Base-by-base conservation (phyloP, 2,329 filamentous ascomycete species). In the Exophiala spinifera region DNA sequence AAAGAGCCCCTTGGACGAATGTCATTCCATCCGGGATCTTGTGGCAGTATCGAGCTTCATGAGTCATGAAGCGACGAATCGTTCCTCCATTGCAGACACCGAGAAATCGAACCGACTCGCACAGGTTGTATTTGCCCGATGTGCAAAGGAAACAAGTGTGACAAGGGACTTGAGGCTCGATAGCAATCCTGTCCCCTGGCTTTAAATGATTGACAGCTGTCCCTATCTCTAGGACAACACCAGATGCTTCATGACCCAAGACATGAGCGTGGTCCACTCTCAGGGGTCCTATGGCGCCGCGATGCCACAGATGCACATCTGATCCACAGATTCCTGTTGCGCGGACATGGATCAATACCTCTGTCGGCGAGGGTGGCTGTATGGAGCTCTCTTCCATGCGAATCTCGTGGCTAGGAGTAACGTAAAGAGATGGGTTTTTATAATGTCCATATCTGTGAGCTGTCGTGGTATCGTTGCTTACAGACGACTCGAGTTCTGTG, bases 31-130 rank as follows among this genome's bases (percentile, higher is more conserved):
- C 75, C 1, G 83, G 82, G 2, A 86, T 67, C 53, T 72, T 72
- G 69, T 83, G 79, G 34, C 81, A 68, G 76, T 79, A 85, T 64
- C 77, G 80, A 3, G 82, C 82, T 0, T 82, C 79, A 60, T 86
- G 83, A 17, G 78, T 73, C 63, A 83, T 83, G 70, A 81, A 85
- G 57, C 82, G 70, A 64, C 84, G 82, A 7, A 88, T 74, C 0
- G 79, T 82, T 5, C 83, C 84, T 51, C 76, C 70, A 61, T 84
- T 76, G 61, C 82, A 84, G 14, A 84, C 82, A 17, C 82, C 82
- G 0, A 80, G 73, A 61, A 86, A 86, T 44, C 76, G 72, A 3
- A 86, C 82, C 47, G 81, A 76, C 57, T 83, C 77, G 28, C 74
- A 74, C 1, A 76, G 63, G 39, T 76, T 72, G 62, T 77, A 77